A percentile compares a stretch with the other conserved stretches of the same genome.
These are phyloP conservation scores for Xerophyta viscosa DNA, from an alignment of 106 monocot genomes.

Conservation along the genomic window DNA sequence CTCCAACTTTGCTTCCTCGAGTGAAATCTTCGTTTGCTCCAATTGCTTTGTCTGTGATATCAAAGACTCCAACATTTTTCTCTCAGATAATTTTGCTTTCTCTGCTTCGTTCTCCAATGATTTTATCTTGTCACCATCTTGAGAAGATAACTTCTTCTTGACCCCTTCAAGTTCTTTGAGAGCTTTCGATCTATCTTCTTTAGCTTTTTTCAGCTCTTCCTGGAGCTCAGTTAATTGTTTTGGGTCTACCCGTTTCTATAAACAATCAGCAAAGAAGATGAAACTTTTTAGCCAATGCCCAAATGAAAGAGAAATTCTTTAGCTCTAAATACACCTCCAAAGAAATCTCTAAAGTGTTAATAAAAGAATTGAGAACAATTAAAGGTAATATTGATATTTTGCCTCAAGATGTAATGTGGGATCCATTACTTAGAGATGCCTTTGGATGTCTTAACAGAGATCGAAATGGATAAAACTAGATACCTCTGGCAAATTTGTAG, in stretches of 20 bases:
- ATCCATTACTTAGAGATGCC: too few relatives aligned
- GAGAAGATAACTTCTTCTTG: conserved; percentile 14
- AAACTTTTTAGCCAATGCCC: too few relatives aligned
- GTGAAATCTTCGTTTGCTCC: conserved; percentile 66
- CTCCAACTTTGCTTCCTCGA: conserved; percentile 81
- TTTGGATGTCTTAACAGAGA: neutral
- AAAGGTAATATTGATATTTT: neutral
- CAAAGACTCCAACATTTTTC: conserved; percentile 71
- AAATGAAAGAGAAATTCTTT: too few relatives aligned
- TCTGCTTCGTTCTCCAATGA: conserved; percentile 44
- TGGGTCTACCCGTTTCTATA: conserved; percentile 22
- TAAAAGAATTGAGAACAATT: neutral
- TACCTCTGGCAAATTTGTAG: neutral
- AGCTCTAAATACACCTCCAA: too few relatives aligned
- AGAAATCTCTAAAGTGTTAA: too few relatives aligned
- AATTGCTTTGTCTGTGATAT: conserved; percentile 61
- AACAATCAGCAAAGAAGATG: conserved; percentile 1
- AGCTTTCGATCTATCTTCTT: conserved; percentile 34
- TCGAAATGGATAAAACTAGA: too few relatives aligned
- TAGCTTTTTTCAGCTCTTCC: conserved; percentile 46
- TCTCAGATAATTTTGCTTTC: conserved; percentile 67
- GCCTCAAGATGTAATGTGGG: too few relatives aligned
- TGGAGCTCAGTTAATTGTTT: conserved; percentile 34
- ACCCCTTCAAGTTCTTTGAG: conserved; percentile 32
- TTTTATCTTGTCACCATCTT: conserved; percentile 9